Conservation (phyloP, 345 rosid species). For the Pugionium cornutum region DNA sequence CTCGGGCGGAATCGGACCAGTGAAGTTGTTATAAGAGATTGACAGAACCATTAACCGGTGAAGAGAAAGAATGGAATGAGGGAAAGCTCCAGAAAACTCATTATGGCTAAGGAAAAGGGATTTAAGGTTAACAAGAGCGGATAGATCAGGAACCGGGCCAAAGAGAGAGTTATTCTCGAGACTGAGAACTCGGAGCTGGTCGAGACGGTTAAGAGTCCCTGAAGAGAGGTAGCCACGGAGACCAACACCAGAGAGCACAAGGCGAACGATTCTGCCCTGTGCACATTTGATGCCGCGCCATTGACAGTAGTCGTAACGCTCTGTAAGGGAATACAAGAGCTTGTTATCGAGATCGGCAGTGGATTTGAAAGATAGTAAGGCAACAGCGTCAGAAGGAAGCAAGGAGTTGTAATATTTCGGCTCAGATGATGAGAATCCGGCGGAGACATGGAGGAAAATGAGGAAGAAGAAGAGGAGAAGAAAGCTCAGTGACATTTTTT, state of each 20-base stretch:
- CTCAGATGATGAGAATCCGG: slow-evolving; percentile 40
- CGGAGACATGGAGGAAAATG: slow-evolving; percentile 26
- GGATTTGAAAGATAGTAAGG: slow-evolving; percentile 79
- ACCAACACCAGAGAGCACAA: slow-evolving; percentile 50
- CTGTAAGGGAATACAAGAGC: slow-evolving; percentile 67
- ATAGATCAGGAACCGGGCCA: slow-evolving; percentile 83
- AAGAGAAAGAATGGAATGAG: slow-evolving; percentile 60
- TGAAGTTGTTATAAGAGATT: slow-evolving; percentile 52
- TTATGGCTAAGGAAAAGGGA: slow-evolving; percentile 64
- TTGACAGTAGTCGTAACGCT: slow-evolving; percentile 89
- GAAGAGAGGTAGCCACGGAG: slow-evolving; percentile 74
- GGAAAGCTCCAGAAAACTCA: slow-evolving; percentile 70
- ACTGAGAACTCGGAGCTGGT: slow-evolving; percentile 84
- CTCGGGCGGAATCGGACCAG: slow-evolving; percentile 62
- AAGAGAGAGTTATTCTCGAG: slow-evolving; percentile 78
- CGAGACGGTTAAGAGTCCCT: slow-evolving; percentile 68
- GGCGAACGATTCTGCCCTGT: slow-evolving; percentile 80
- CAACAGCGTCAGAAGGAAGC: slow-evolving; percentile 68
- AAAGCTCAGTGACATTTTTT: slow-evolving; percentile 33
- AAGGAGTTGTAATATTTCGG: slow-evolving; percentile 44
- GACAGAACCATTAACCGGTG: slow-evolving; percentile 63
- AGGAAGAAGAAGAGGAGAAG: slow-evolving; percentile 32
- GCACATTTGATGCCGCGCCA: slow-evolving; percentile 90
- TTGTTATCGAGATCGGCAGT: slow-evolving; percentile 78
- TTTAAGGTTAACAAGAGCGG: slow-evolving; percentile 68